Base-by-base conservation (phyloP, 2,329 filamentous ascomycete species). In the Lecanicillium sp. region DNA sequence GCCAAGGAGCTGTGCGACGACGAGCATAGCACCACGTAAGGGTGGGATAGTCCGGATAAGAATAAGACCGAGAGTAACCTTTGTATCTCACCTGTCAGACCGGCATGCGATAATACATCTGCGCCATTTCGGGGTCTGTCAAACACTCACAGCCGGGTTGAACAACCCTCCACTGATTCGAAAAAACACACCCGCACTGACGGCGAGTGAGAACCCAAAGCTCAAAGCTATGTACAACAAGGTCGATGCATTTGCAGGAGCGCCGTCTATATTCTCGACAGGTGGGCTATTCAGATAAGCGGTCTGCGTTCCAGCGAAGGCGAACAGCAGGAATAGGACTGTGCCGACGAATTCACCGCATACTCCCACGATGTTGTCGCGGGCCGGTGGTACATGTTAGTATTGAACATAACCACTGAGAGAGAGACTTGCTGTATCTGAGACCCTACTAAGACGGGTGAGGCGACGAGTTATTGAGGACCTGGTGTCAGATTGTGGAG, bases 1-100 rank as follows among this genome's bases (percentile, higher is more conserved):
- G 1, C 58, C 73, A 2, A 68, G 45, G 8, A 78, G 53, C 49
- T 78, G 75, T 2, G 72, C 63, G 4, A 62, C 47, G 41, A 74
- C 64, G n/a, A 75, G 53, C 4, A 68, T 56, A 0, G 61, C 40
- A 4, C 64, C 68, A 5, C 73, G 68, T 2, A 65, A 33, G 13
- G 62, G 51, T 8, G 57, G 57, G 25, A 78, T 60, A 3, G 66
- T 70, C n/a, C 66, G 65, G 20, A 69, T 63, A 14, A 76, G 56
- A 15, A 64, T 58, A 41, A 77, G 67, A 3, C 65, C 72, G 2
- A 77, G 55, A 0, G 73, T 75, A n/a, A 60, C 56, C 56, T 5
- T n/a, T n/a, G n/a, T n/a, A n/a, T n/a, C n/a, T n/a, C n/a, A n/a
- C n/a, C n/a, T n/a, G n/a, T n/a, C n/a, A n/a, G n/a, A n/a, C n/a